Conservation (phyloP, 306 rosid species). For the Malus fusca region DNA sequence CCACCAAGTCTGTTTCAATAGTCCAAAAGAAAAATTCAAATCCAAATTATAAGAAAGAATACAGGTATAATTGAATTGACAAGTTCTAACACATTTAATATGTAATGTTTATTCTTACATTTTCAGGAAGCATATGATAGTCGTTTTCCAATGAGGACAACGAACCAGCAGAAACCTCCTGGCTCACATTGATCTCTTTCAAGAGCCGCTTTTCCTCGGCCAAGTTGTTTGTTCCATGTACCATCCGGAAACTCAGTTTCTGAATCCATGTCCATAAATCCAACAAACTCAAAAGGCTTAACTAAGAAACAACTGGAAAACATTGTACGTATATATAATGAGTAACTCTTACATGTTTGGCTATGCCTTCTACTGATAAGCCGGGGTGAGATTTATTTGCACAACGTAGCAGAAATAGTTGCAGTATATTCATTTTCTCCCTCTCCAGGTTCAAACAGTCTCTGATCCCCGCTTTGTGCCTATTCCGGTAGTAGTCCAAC, state of each 20-base stretch:
- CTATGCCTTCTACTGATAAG: slow-evolving; percentile 11
- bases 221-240: slow-evolving; percentile 19
- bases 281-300: neutral
- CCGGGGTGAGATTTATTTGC: slow-evolving; percentile 18
- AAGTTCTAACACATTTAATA: too few species aligned
- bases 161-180: neutral
- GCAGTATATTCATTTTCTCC: slow-evolving; percentile 1
- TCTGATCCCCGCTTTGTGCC: neutral
- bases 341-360: slow-evolving; percentile 9
- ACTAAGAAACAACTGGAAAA: neutral
- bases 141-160: neutral
- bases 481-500: neutral
- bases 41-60: neutral
- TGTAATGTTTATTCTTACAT: neutral
- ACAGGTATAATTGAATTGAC: too few species aligned
- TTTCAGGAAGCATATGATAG: neutral
- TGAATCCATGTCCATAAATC: slow-evolving; percentile 1
- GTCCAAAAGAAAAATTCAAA: neutral
- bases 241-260: slow-evolving; percentile 23
- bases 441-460: neutral
- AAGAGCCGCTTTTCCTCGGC: slow-evolving; percentile 23
- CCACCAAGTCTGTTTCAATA: neutral
- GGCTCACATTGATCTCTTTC: slow-evolving; percentile 13
- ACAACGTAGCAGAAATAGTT: slow-evolving; percentile 1
- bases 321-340: neutral